phyloP scores from a whole-genome alignment of 352 stramenopile genomes.

The Phytophthora megakarya region DNA sequence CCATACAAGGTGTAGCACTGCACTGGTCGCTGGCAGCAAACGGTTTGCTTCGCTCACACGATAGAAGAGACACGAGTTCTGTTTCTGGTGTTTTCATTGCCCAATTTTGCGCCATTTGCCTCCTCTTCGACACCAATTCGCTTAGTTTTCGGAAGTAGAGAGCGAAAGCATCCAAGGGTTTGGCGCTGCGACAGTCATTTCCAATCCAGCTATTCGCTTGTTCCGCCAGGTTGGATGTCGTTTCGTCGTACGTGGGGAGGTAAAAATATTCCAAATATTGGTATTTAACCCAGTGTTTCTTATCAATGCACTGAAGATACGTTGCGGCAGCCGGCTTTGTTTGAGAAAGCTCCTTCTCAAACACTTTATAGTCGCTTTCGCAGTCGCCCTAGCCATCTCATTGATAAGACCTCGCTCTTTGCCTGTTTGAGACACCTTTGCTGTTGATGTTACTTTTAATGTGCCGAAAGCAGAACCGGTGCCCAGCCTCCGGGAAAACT shows the following conservation, averaged over 20 bases:
- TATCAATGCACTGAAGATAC: constrained; percentile 17
- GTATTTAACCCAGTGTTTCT: constrained; percentile 30
- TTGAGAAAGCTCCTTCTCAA: background rate
- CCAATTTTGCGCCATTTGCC: too few relatives aligned
- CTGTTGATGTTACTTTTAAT: background rate
- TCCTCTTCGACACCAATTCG: too few relatives aligned
- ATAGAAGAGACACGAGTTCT: too few relatives aligned
- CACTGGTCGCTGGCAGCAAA: too few relatives aligned
- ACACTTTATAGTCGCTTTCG: too few relatives aligned
- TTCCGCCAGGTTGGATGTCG: constrained; percentile 29
- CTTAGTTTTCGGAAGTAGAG: constrained; percentile 18
- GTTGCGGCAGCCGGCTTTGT: background rate
- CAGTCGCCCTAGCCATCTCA: background rate
- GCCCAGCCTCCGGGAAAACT: too few relatives aligned
- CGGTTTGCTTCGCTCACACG: too few relatives aligned
- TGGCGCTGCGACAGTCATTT: constrained; percentile 19
- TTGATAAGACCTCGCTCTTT: background rate
- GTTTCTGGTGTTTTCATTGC: too few relatives aligned
- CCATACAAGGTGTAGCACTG: too few relatives aligned
- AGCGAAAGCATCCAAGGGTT: constrained; percentile 23
- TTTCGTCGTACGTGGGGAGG: constrained; percentile 23
- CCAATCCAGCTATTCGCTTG: constrained; percentile 30
- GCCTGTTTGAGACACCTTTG: background rate
- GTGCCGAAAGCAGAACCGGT: too few relatives aligned
- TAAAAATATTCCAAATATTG: constrained; percentile 20